Evolutionary conservation across 1,139 yeast species (phyloP), one percentile per base, ranked within the genome.

Genomic region (Lodderomyces theae): DNA sequence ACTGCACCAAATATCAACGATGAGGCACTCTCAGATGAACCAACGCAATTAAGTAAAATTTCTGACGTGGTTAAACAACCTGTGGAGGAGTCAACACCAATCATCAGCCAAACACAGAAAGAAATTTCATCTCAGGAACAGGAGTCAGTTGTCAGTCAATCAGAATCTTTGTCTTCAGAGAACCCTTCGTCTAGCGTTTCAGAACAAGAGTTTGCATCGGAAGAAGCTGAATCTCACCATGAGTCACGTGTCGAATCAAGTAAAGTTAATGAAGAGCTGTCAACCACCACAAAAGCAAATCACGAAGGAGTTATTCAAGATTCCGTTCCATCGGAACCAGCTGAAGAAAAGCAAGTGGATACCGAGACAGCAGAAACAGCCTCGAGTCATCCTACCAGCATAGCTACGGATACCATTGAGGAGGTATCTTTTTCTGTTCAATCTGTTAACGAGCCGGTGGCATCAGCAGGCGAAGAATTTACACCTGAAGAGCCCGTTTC

Each of bases 381-480:
- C 5, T 34, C 21, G 19, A 19, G 35, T 22, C 25, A 3, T 22
- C 13, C 17, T 10, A 34, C 22, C 13, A 22, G 10, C 35, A 35
- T 11, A 28, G 29, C n/a, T 21, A n/a, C 34, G 8, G 23, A 31
- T 31, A 13, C 16, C 4, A 19, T 3, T 4, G 16, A 15, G 12
- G 37, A 34, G 18, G 29, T 8, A 19, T 21, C n/a, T 12, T 34
- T 23, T 15, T 12, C 4, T 15, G 17, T 29, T 3, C 21, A 22
- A 11, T 23, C 19, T 4, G 30, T 28, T 16, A 10, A 29, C 11
- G 39, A 34, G 16, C 23, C 39, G 16, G 12, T 25, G 5, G 18
- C 13, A 34, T 19, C 29, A 35, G 34, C 25, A 42, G n/a, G n/a
- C n/a, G n/a, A n/a, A 15, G 17, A 38, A 34, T 18, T 37, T 15